These are phyloP conservation scores for Talaromyces sp. DNA, from an alignment of 2,329 filamentous ascomycete species.

Conservation along the genomic window DNA sequence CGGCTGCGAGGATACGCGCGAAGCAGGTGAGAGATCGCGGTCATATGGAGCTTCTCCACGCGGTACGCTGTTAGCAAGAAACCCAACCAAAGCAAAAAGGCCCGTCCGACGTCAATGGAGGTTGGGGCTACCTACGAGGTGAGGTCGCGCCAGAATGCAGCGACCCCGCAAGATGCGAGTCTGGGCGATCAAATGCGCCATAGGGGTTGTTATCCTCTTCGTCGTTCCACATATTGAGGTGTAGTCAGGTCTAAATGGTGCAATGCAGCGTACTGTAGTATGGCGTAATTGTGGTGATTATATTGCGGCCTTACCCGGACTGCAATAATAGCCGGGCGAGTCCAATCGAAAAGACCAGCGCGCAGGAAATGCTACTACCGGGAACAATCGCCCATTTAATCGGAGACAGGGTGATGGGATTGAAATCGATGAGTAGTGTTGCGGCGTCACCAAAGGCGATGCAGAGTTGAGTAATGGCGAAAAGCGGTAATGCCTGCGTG, in stretches of 20 bases:
- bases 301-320: not conserved
- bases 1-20: constrained; percentile 62
- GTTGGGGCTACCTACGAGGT: constrained; percentile 45
- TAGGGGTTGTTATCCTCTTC: constrained; percentile 94
- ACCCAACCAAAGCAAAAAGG: not conserved
- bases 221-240: constrained; percentile 88
- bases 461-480: not conserved
- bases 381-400: not conserved
- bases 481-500: not conserved
- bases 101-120: constrained; percentile 7
- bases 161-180: constrained; percentile 67
- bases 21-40: constrained; percentile 60
- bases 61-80: not conserved
- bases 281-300: not conserved
- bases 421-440: not conserved
- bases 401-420: not conserved
- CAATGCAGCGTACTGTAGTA: not conserved
- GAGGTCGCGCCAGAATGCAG: constrained; percentile 51
- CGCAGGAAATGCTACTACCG: not conserved
- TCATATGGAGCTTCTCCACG: constrained; percentile 49
- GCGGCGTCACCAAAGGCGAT: not conserved
- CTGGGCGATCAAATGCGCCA: constrained; percentile 83
- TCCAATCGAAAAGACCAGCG: not conserved
- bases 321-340: not conserved
- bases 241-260: not conserved